These are phyloP conservation scores for Ilyonectria mors-panacis DNA, from an alignment of 2,329 filamentous ascomycete genomes.

Conservation along the genomic window DNA sequence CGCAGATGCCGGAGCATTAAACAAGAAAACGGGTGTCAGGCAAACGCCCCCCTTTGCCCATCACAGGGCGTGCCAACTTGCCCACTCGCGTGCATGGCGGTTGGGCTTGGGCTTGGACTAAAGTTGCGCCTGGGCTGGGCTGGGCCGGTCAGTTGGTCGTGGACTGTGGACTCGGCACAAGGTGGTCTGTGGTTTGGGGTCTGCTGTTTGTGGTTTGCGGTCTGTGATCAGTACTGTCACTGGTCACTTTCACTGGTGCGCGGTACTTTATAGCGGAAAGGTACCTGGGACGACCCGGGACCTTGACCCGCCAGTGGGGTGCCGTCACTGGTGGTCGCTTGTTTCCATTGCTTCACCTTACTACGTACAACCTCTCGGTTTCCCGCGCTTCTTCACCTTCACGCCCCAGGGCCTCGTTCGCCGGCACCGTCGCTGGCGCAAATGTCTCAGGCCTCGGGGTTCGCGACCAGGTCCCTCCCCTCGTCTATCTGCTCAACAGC, in stretches of 20 bases:
- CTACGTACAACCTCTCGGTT: not conserved
- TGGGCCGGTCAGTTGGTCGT: conserved; percentile 4
- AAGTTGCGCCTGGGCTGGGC: conserved; percentile 7
- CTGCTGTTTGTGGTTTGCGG: not conserved
- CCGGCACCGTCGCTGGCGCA: not conserved
- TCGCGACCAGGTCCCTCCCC: not conserved
- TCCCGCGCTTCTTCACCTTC: conserved; percentile 1
- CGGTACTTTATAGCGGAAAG: conserved; percentile 10
- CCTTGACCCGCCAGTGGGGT: conserved; percentile 25
- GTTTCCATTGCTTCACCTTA: conserved; percentile 19
- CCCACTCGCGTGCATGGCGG: conserved; percentile 8
- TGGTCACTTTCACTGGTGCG: conserved; percentile 17
- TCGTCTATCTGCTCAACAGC: not conserved
- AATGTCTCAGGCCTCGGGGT: not conserved
- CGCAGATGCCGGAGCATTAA: conserved; percentile 1
- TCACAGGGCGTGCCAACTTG: conserved; percentile 8
- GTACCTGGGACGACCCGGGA: conserved; percentile 13
- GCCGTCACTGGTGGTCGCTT: conserved; percentile 21
- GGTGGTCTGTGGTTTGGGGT: conserved; percentile 14
- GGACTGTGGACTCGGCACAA: not conserved
- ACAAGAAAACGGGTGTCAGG: not conserved
- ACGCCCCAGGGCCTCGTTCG: not conserved
- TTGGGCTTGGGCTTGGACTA: conserved; percentile 22
- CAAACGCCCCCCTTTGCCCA: not conserved
- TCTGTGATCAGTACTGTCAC: conserved; percentile 14